A percentile compares a stretch with the other conserved stretches of the same genome.
Evolutionary conservation across 2,329 filamentous ascomycete genomes (phyloP).

Genomic region (Fusarium sp.): DNA sequence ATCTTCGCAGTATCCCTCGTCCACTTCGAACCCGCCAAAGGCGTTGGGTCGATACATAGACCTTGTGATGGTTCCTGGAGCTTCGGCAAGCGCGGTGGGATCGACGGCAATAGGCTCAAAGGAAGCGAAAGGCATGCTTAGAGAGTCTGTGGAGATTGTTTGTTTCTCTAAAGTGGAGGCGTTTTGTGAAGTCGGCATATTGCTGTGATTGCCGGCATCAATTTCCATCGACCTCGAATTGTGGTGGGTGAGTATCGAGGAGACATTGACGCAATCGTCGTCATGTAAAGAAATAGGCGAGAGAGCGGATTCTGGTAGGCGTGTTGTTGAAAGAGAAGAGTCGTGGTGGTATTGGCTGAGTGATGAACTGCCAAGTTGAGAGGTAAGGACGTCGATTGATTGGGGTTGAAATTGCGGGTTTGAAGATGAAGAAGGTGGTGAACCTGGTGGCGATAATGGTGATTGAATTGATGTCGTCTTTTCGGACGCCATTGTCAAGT

Average conservation of each 20-base stretch:
- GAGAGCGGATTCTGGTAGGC: constrained; percentile 10
- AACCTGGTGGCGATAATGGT: constrained; percentile 37
- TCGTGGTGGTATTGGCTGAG: constrained; percentile 22
- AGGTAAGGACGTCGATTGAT: constrained; percentile 39
- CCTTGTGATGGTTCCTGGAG: neutral
- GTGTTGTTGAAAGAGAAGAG: neutral
- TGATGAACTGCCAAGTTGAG: constrained; percentile 39
- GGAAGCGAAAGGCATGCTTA: neutral
- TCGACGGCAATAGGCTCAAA: constrained; percentile 12
- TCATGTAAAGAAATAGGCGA: constrained; percentile 36
- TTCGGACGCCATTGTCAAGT: constrained; percentile 11
- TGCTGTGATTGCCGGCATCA: constrained; percentile 6
- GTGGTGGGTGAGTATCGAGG: constrained; percentile 4
- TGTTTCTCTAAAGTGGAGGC: neutral
- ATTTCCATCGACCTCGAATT: constrained; percentile 31
- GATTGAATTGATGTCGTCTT: constrained; percentile 1
- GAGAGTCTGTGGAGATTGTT: neutral
- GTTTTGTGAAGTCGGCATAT: neutral
- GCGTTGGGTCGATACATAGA: constrained; percentile 11
- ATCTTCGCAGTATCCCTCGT: constrained; percentile 46
- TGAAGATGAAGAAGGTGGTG: constrained; percentile 22
- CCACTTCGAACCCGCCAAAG: constrained; percentile 39
- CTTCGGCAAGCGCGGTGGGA: constrained; percentile 2
- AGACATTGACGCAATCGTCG: constrained; percentile 19
- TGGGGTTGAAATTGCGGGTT: constrained; percentile 11